Conservation (phyloP, 129 eudicot species). For the Lactuca sativa region DNA sequence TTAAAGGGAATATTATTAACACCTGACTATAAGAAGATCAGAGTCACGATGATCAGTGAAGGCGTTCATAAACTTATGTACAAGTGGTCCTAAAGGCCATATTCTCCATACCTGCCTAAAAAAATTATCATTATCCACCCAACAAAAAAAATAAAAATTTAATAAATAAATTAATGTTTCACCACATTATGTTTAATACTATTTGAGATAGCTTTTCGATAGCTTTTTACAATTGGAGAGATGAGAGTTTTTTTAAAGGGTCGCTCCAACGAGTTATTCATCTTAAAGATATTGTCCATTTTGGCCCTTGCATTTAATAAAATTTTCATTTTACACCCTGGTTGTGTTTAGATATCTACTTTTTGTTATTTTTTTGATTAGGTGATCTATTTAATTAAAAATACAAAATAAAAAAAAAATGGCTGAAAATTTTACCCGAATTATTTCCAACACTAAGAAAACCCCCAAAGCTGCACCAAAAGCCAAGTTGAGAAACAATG, state of each 20-base stretch:
- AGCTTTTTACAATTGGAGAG: too few species aligned
- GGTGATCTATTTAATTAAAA: too few species aligned
- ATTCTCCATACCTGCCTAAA: conserved; percentile 90
- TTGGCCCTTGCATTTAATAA: background rate
- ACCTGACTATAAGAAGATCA: conserved; percentile 94
- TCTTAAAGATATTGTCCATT: background rate
- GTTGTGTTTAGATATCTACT: too few species aligned
- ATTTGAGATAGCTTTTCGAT: too few species aligned
- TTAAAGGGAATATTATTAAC: conserved; percentile 1
- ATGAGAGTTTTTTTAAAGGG: too few species aligned
- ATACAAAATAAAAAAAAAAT: too few species aligned
- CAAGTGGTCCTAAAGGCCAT: conserved; percentile 83
- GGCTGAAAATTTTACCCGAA: too few species aligned
- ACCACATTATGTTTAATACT: background rate
- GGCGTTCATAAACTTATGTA: conserved; percentile 91
- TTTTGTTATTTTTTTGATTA: too few species aligned
- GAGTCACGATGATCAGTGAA: conserved; percentile 99
- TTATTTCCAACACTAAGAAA: conserved; percentile 77
- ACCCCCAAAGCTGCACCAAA: conserved; percentile 93
- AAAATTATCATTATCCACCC: conserved; percentile 18
- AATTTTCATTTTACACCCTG: background rate
- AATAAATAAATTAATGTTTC: too few species aligned
- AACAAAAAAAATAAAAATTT: background rate
- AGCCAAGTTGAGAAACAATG: conserved; percentile 81
- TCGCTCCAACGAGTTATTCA: background rate